phyloP scores from a whole-genome alignment of 2,329 filamentous ascomycete genomes.

The Blastomyces gilchristii region DNA sequence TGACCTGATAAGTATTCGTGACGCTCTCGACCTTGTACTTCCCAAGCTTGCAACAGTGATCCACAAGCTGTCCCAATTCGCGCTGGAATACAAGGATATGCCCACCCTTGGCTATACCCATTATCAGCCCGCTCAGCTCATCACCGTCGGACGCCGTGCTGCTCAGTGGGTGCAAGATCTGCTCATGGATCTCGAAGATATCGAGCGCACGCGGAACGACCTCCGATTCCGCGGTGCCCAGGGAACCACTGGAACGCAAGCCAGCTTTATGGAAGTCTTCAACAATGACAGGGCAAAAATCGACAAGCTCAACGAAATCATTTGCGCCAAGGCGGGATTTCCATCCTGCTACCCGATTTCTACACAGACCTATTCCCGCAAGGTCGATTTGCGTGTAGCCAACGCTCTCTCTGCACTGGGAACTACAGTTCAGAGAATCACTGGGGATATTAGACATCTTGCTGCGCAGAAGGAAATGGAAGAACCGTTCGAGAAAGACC shows the following conservation, averaged over 20 bases:
- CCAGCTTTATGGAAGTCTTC: constrained; percentile 64
- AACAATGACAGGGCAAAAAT: constrained; percentile 50
- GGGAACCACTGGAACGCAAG: constrained; percentile 68
- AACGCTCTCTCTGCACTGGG: constrained; percentile 73
- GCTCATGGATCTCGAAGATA: constrained; percentile 61
- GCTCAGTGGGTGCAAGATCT: constrained; percentile 68
- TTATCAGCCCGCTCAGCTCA: constrained; percentile 41
- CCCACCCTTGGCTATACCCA: constrained; percentile 66
- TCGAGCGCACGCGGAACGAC: constrained; percentile 58
- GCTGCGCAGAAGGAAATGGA: constrained; percentile 73
- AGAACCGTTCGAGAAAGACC: constrained; percentile 69
- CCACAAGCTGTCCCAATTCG: constrained; percentile 61
- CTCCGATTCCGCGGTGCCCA: constrained; percentile 63
- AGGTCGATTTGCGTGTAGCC: constrained; percentile 70
- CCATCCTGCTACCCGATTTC: constrained; percentile 52
- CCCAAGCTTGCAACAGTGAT: constrained; percentile 72
- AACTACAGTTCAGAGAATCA: constrained; percentile 64
- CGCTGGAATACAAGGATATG: constrained; percentile 59
- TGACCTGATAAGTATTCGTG: constrained; percentile 65
- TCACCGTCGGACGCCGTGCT: constrained; percentile 57
- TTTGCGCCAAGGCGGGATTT: constrained; percentile 58
- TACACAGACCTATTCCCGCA: constrained; percentile 66
- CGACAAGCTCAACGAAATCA: constrained; percentile 51
- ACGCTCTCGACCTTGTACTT: constrained; percentile 64
- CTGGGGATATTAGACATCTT: constrained; percentile 62